A percentile compares a stretch with the other conserved stretches of the same genome.
These are phyloP conservation scores for Colletotrichum shisoi DNA, from an alignment of 2,329 filamentous ascomycete species.

Conservation along the genomic window DNA sequence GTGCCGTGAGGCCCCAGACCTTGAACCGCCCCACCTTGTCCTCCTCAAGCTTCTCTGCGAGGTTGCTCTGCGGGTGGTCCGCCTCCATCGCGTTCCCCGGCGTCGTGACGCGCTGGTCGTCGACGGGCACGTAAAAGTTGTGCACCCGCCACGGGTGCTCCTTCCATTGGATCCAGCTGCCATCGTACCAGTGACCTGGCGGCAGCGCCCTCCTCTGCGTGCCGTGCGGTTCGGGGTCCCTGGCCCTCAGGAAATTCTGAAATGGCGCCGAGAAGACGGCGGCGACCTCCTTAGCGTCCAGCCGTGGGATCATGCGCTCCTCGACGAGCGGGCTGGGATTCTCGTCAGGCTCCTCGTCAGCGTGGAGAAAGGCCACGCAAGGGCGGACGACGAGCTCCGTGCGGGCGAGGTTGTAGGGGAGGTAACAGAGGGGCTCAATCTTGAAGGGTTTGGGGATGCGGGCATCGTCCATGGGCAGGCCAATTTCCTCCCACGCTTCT, in stretches of 20 bases:
- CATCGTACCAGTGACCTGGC: constrained; percentile 80
- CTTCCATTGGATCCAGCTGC: constrained; percentile 82
- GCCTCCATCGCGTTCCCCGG: constrained; percentile 50
- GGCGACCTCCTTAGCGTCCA: constrained; percentile 90
- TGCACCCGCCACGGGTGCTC: constrained; percentile 83
- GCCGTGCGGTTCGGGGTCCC: constrained; percentile 61
- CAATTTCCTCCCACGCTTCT: constrained; percentile 93
- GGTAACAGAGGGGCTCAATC: constrained; percentile 85
- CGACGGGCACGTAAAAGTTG: constrained; percentile 88
- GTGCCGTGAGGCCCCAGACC: constrained; percentile 94
- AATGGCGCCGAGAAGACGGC: constrained; percentile 93
- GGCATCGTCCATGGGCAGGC: constrained; percentile 75
- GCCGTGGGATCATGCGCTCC: constrained; percentile 75
- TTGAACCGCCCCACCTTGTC: constrained; percentile 69
- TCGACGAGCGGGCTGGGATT: constrained; percentile 60
- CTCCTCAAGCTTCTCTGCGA: constrained; percentile 54
- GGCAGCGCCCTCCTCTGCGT: constrained; percentile 52
- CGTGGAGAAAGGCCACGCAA: constrained; percentile 79
- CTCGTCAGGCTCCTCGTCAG: constrained; percentile 55
- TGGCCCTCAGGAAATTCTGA: constrained; percentile 75
- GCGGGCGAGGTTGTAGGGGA: constrained; percentile 78
- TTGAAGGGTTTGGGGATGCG: constrained; percentile 78
- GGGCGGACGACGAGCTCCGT: constrained; percentile 78
- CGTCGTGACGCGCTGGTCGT: constrained; percentile 72
- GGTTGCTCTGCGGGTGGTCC: constrained; percentile 54